Evolutionary conservation across 768 basidiomycete genomes (phyloP).

Genomic region (Suillus subaureus): DNA sequence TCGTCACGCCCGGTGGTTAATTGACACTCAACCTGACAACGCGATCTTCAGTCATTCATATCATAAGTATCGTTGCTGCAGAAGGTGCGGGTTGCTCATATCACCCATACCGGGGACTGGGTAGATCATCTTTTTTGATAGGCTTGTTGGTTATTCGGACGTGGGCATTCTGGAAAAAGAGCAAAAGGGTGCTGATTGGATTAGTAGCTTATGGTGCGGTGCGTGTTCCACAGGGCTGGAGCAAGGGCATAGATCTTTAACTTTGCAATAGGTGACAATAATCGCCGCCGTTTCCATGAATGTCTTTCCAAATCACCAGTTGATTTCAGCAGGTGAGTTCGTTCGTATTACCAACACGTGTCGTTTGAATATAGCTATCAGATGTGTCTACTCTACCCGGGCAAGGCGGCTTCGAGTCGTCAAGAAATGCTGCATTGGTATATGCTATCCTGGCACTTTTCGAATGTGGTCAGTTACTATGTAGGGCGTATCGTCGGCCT

Average conservation of each 20-base stretch:
- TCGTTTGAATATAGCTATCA: background rate
- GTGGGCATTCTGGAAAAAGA: conserved; percentile 22
- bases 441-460: background rate
- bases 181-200: conserved; percentile 15
- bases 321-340: conserved; percentile 11
- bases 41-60: conserved; percentile 10
- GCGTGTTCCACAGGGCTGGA: background rate
- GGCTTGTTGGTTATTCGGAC: conserved; percentile 22
- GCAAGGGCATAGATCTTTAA: background rate
- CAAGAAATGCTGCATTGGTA: background rate
- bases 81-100: conserved; percentile 3
- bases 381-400: too few relatives aligned
- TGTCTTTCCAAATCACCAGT: conserved; percentile 2
- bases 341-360: background rate
- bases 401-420: too few relatives aligned
- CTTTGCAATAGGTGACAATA: conserved; percentile 11
- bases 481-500: background rate
- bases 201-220: conserved; percentile 16
- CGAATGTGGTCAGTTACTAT: background rate
- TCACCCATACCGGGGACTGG: background rate
- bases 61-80: conserved; percentile 10
- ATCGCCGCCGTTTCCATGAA: conserved; percentile 9
- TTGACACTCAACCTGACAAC: background rate
- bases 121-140: background rate
- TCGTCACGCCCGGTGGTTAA: background rate